Base-by-base conservation (phyloP, 257 asterid genomes). In the Przewalskia tangutica region DNA sequence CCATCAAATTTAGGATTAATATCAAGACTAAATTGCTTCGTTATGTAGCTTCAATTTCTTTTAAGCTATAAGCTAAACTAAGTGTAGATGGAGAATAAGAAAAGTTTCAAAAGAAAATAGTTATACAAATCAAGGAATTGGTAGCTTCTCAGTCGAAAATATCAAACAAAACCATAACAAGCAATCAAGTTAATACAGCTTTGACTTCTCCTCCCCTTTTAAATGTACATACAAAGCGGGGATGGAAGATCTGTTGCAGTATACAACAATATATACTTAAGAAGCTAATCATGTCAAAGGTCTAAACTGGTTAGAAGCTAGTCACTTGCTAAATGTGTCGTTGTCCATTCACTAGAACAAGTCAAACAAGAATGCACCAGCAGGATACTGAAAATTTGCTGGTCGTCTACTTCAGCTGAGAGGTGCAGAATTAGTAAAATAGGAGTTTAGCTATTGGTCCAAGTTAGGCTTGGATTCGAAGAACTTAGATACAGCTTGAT, bases 401-500 rank as follows among this genome's bases (percentile, higher is more conserved):
- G 91, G 87, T 48, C 42, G 60, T 68, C 3, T 65, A 16, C 8
- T 42, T 68, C 46, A 81, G 53, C 32, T 11, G n/a, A 70, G 48
- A 8, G 60, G 32, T 58, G 79, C 68, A 2, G 77, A 27, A 53
- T 56, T 51, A 27, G 54, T 27, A 54, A 53, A 20, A 81, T 32
- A 68, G 20, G 70, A 27, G 42, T 58, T 70, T 40, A 36, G 58
- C 65, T 84, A 89, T 7, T 83, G 40, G 51, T 84, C 83, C n/a
- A 81, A 66, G 60, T 62, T 23, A 14, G 89, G 88, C 36, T 82
- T 82, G 63, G 93, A 82, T 50, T 89, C 89, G 16, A 94, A 93
- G 92, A 93, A 93, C 86, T 90, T 85, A 73, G 98, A 89, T 10
- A 93, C 97, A 1, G 97, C 94, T 80, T 89, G 90, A 82, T 95